Evolutionary conservation across 2,329 filamentous ascomycete species (phyloP).

Genomic region (Falciphora oryzae): DNA sequence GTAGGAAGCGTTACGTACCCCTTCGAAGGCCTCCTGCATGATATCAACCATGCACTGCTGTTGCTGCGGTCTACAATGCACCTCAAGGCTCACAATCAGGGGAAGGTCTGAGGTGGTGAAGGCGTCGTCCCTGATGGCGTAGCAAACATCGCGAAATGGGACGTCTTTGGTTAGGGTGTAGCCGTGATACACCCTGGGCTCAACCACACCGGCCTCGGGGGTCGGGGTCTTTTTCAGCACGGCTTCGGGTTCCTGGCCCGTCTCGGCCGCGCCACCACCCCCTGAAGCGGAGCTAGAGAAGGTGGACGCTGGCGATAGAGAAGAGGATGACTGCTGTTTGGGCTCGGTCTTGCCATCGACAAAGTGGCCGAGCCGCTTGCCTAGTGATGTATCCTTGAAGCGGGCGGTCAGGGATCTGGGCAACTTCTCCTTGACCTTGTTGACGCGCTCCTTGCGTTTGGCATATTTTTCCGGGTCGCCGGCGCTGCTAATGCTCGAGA

Average conservation of each 20-base stretch:
- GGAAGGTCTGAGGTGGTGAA: conserved; percentile 73
- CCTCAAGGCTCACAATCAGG: conserved; percentile 90
- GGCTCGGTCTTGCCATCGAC: conserved; percentile 23
- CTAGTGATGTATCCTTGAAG: conserved; percentile 43
- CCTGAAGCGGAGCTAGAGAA: not conserved
- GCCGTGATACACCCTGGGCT: conserved; percentile 78
- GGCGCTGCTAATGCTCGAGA: conserved; percentile 39
- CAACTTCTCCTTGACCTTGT: conserved; percentile 56
- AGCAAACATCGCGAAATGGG: conserved; percentile 79
- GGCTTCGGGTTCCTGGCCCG: not conserved
- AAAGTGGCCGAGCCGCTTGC: conserved; percentile 34
- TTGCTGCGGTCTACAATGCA: conserved; percentile 75
- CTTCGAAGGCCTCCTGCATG: conserved; percentile 80
- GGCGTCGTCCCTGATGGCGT: conserved; percentile 70
- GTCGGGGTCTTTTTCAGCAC: not conserved
- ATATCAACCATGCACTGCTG: conserved; percentile 90
- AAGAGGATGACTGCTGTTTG: conserved; percentile 7
- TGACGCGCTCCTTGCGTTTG: conserved; percentile 56
- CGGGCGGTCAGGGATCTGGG: conserved; percentile 36
- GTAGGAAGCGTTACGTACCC: conserved; percentile 18
- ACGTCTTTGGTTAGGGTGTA: conserved; percentile 89
- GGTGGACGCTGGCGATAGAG: conserved; percentile 1
- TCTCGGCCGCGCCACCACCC: not conserved
- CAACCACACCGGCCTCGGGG: conserved; percentile 30
- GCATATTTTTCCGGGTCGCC: conserved; percentile 52